Evolutionary conservation across 768 basidiomycete genomes (phyloP), one percentile per base, ranked within the genome.

Genomic region (Suillus fuscotomentosus): DNA sequence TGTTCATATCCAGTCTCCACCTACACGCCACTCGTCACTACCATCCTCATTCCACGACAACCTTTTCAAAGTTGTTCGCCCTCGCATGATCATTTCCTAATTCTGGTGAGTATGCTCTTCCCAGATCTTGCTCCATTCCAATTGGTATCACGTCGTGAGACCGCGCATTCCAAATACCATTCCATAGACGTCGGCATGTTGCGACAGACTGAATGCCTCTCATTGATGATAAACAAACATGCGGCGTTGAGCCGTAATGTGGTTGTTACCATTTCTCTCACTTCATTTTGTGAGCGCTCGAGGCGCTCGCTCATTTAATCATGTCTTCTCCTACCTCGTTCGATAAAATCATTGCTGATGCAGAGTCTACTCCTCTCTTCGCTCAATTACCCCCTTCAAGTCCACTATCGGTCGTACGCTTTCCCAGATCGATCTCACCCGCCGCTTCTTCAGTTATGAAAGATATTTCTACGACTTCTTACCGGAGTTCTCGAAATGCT

Each of bases 401-500:
- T 72, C 73, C 77, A 70, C 73, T 76, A 79, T 79, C 80, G 75
- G 80, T 80, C 78, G 72, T 78, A 77, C 73, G 71, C 70, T 74
- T 76, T 70, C 76, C 78, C 75, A 78, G 78, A 70, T 75, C 80
- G 69, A 76, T 80, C 71, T 65, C 68, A 66, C 66, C 69, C 61
- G 10, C 31, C 60, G 41, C 71, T 20, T 22, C 63, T 63, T 57
- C 68, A 81, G 81, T 82, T 78, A 94, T 94, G 92, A 94, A 94
- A 83, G 91, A 93, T 80, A 79, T 84, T 66, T 85, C 88, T 39
- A 78, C 76, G 54, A 76, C 86, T 70, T 82, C 84, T 34, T 86
- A 80, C 75, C 85, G 83, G 70, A 82, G 84, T 72, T 82, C 87
- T 67, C 84, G 89, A 75, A 83, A 85, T 67, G 77, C 84, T 61